These are phyloP conservation scores for Striga hermonthica DNA, from an alignment of 305 asterid genomes.

Conservation along the genomic window DNA sequence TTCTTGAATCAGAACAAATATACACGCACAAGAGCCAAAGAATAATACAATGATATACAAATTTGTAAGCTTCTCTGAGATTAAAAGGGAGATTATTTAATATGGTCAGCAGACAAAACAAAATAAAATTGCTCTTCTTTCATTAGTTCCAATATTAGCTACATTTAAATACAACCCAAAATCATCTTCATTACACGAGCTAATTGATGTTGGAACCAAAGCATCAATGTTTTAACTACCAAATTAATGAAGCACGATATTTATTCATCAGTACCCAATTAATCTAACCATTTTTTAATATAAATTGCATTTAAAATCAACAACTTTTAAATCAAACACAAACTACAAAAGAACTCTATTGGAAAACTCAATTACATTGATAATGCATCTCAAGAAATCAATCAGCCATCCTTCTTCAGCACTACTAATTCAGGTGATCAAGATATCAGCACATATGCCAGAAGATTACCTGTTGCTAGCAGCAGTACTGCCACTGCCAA, in stretches of 20 bases:
- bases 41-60: background rate
- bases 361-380: slow-evolving; percentile 11
- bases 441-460: slow-evolving; percentile 1
- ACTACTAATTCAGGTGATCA: slow-evolving; percentile 7
- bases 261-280: background rate
- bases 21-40: background rate
- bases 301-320: background rate
- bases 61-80: background rate
- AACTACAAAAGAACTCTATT: background rate
- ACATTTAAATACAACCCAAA: background rate
- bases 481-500: slow-evolving; percentile 57
- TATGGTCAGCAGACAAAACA: slow-evolving; percentile 4
- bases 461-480: slow-evolving; percentile 53
- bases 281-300: slow-evolving; percentile 5
- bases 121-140: slow-evolving; percentile 4
- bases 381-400: background rate
- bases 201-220: background rate
- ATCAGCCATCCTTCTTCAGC: background rate
- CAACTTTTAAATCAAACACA: slow-evolving; percentile 16
- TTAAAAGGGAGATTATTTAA: background rate
- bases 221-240: no score
- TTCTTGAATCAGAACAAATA: no score
- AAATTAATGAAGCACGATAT: no score
- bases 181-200: background rate
- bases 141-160: slow-evolving; percentile 3